These are phyloP conservation scores for Limonium bicolor DNA, from an alignment of 148 eudicot species.

Conservation along the genomic window DNA sequence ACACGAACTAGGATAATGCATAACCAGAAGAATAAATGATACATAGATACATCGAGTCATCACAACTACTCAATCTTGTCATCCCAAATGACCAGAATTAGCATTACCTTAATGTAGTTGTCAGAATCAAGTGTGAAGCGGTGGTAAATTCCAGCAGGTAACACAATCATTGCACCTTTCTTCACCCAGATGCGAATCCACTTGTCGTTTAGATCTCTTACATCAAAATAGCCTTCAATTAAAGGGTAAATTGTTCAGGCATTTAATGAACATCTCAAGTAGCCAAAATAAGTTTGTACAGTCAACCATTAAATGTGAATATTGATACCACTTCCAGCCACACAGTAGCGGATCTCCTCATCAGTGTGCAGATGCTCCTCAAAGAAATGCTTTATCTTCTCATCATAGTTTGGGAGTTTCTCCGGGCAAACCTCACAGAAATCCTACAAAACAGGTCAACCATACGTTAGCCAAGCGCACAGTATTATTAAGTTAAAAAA, in stretches of 20 bases:
- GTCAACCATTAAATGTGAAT: not conserved
- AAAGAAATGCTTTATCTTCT: conserved; percentile 71
- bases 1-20: no score
- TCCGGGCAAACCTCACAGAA: conserved; percentile 80
- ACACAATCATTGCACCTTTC: conserved; percentile 90
- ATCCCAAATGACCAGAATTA: not conserved
- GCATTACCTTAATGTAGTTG: conserved; percentile 81
- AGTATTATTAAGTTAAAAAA: no score
- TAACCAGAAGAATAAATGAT: no score
- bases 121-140: conserved; percentile 86
- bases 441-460: no score
- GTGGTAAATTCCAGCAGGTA: conserved; percentile 98
- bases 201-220: conserved; percentile 64
- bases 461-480: no score
- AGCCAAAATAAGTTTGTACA: no score
- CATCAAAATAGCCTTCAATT: conserved; percentile 86
- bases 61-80: no score
- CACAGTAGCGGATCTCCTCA: conserved; percentile 94
- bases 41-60: no score
- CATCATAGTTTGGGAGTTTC: conserved; percentile 79
- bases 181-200: conserved; percentile 96
- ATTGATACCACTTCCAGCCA: conserved; percentile 79
- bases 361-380: conserved; percentile 97
- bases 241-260: not conserved
- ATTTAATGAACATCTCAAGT: no score